Evolutionary conservation across 495 filamentous ascomycete species (phyloP).

Genomic region (Podospora pseudocomata): DNA sequence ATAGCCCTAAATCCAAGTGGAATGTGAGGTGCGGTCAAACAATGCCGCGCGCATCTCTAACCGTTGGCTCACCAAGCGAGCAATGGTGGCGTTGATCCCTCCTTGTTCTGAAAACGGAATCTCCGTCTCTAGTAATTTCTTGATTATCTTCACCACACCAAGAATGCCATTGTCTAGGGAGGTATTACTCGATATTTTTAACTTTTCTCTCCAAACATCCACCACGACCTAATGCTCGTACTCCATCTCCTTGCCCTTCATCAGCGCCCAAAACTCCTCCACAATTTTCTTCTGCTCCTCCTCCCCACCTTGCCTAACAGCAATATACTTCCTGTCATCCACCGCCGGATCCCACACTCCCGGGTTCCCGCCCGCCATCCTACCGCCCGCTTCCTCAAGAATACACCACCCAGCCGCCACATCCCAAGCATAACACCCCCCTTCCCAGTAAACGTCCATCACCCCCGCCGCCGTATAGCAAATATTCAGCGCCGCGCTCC

Average conservation of each 20-base stretch:
- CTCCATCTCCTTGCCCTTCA: conserved; percentile 45
- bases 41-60: background rate
- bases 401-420: conserved; percentile 91
- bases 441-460: conserved; percentile 88
- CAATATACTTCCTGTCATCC: conserved; percentile 77
- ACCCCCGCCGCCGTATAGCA: conserved; percentile 76
- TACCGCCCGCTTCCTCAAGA: conserved; percentile 76
- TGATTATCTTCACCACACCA: background rate
- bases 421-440: conserved; percentile 94
- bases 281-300: conserved; percentile 70
- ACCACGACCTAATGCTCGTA: conserved; percentile 38
- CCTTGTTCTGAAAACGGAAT: background rate
- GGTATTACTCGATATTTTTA: background rate
- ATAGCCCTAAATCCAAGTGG: background rate
- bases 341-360: conserved; percentile 70
- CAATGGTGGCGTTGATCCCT: background rate
- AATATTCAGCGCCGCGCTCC: conserved; percentile 79
- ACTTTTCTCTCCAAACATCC: background rate
- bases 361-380: conserved; percentile 72
- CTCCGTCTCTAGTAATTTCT: background rate
- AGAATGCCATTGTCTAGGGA: background rate
- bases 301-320: conserved; percentile 58
- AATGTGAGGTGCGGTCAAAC: background rate
- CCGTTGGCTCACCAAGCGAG: background rate
- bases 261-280: conserved; percentile 72